Conservation (phyloP, 2,329 filamentous ascomycete genomes). For the Teratosphaeria destructans region DNA sequence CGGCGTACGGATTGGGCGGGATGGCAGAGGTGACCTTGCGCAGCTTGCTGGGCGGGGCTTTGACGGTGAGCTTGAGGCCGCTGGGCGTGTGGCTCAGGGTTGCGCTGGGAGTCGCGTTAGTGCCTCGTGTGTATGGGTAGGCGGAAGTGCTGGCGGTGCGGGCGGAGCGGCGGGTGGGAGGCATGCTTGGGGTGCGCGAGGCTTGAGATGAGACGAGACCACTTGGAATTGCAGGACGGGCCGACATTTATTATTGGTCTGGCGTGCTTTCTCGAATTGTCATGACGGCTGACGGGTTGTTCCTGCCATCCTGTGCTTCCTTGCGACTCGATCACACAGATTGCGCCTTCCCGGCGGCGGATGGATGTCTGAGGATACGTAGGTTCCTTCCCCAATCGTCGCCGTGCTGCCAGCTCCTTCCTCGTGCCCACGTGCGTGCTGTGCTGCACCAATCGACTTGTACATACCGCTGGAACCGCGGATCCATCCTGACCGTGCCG, state of each 20-base stretch:
- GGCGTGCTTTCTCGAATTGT: not conserved
- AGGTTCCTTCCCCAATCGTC: not conserved
- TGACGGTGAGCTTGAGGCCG: constrained; percentile 39
- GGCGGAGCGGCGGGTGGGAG: constrained; percentile 22
- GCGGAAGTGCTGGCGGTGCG: constrained; percentile 13
- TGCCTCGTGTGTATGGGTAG: constrained; percentile 13
- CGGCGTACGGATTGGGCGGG: constrained; percentile 23
- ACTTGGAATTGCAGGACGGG: not conserved
- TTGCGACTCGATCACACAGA: not conserved
- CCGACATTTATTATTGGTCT: not conserved
- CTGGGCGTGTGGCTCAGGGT: constrained; percentile 30
- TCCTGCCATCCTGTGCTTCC: not conserved
- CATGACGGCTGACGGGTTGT: not conserved
- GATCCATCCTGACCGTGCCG: constrained; percentile 7
- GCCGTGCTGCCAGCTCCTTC: not conserved
- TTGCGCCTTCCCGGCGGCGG: not conserved
- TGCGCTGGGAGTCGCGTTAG: constrained; percentile 19
- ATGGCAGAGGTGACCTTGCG: constrained; percentile 35
- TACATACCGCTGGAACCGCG: not conserved
- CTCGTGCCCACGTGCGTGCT: constrained; percentile 3
- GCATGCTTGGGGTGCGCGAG: constrained; percentile 14
- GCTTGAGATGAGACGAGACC: no score
- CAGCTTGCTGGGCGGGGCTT: constrained; percentile 39
- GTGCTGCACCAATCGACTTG: not conserved
- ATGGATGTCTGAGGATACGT: not conserved